Percentiles rank a stretch among this genome's conserved stretches.
Conservation (phyloP, 352 stramenopile species). For the Pythium aphanidermatum region DNA sequence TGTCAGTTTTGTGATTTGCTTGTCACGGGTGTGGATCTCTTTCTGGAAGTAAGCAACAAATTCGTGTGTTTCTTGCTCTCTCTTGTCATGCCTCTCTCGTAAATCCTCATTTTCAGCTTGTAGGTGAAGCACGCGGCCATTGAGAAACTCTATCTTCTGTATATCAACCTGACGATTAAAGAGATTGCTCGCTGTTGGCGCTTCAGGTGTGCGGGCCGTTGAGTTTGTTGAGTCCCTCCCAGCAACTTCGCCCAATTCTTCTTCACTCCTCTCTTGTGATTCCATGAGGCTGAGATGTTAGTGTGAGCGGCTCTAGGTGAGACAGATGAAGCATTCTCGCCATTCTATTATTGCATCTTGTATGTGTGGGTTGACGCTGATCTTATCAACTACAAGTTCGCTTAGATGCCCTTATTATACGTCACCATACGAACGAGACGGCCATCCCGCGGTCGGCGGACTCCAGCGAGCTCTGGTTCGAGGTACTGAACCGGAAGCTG, state of each 20-base stretch:
- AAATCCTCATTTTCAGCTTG: constrained; percentile 78
- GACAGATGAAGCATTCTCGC: too few species aligned
- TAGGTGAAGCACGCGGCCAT: constrained; percentile 47
- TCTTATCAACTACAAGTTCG: too few species aligned
- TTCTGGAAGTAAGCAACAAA: constrained; percentile 94
- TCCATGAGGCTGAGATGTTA: too few species aligned
- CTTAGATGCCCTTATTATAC: constrained; percentile 80
- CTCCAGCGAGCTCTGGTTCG: constrained; percentile 48
- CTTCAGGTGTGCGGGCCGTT: too few species aligned
- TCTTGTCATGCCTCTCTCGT: constrained; percentile 73
- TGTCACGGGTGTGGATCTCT: constrained; percentile 84
- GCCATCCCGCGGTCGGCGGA: constrained; percentile 32
- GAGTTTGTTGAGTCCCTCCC: too few species aligned
- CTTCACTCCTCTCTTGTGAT: too few species aligned
- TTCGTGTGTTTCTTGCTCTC: constrained; percentile 91
- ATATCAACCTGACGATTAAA: constrained; percentile 68
- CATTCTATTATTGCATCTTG: too few species aligned
- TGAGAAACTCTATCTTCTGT: constrained; percentile 58
- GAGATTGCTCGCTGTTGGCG: constrained; percentile 33
- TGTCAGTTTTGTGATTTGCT: constrained; percentile 65
- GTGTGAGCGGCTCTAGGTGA: too few species aligned
- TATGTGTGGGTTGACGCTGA: too few species aligned
- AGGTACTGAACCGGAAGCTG: constrained; percentile 56
- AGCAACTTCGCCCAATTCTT: too few species aligned
- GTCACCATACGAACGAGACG: constrained; percentile 55